phyloP scores from a whole-genome alignment of 208 protist genomes.

The Crithidia sp. region DNA sequence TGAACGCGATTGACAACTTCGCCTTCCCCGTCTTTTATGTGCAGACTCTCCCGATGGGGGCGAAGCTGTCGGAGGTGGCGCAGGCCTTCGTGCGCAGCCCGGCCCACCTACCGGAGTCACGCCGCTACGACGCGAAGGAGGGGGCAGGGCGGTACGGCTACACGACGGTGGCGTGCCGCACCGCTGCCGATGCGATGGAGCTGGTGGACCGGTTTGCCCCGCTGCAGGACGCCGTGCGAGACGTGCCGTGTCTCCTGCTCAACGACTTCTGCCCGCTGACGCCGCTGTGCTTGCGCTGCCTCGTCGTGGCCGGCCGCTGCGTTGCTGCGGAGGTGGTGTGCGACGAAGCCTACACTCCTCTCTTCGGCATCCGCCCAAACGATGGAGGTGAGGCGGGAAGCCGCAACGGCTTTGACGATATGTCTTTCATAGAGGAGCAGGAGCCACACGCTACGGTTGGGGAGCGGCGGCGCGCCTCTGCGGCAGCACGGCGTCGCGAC shows the following conservation, averaged over 20 bases:
- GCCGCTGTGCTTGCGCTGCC: constrained; percentile 47
- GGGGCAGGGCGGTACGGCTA: constrained; percentile 42
- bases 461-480: constrained; percentile 7
- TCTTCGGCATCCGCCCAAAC: constrained; percentile 40
- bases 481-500: constrained; percentile 13
- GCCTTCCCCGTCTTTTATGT: constrained; percentile 54
- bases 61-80: constrained; percentile 51
- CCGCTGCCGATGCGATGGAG: constrained; percentile 45
- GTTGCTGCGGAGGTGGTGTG: constrained; percentile 69
- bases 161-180: constrained; percentile 41
- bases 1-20: constrained; percentile 51
- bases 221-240: constrained; percentile 47
- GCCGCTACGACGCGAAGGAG: constrained; percentile 31
- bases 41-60: constrained; percentile 57
- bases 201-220: constrained; percentile 32
- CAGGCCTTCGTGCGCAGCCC: constrained; percentile 50
- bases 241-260: constrained; percentile 59
- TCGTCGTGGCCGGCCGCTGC: constrained; percentile 55
- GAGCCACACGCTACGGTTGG: neutral
- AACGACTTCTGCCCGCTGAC: constrained; percentile 54
- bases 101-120: constrained; percentile 35
- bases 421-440: neutral
- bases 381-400: constrained; percentile 3
- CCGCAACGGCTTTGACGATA: neutral
- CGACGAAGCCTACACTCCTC: constrained; percentile 37